phyloP scores from a whole-genome alignment of 2,329 filamentous ascomycete genomes.

The Fusarium multiceps region DNA sequence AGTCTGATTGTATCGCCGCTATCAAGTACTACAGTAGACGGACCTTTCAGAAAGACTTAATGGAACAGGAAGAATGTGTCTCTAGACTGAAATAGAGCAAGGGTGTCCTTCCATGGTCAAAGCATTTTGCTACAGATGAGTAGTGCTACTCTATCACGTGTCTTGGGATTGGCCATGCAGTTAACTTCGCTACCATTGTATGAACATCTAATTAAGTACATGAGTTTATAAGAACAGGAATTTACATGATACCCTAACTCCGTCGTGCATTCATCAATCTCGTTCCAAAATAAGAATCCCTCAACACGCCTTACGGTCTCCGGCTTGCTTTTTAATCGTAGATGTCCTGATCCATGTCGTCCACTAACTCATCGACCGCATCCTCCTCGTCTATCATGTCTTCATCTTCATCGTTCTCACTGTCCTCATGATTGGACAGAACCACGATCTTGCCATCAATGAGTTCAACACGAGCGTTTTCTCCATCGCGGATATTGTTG shows the following conservation, averaged over 20 bases:
- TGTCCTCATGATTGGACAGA: slow-evolving; percentile 80
- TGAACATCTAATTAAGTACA: slow-evolving; percentile 21
- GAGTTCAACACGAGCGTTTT: slow-evolving; percentile 82
- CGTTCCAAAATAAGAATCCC: slow-evolving; percentile 12
- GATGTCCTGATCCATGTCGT: slow-evolving; percentile 71
- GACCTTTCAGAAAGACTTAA: not conserved
- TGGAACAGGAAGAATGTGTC: not conserved
- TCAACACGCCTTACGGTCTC: slow-evolving; percentile 1
- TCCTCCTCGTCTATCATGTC: slow-evolving; percentile 81
- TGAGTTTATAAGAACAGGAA: slow-evolving; percentile 8
- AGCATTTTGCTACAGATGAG: not conserved
- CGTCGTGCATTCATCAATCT: slow-evolving; percentile 36
- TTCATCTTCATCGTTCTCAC: slow-evolving; percentile 70
- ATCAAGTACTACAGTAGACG: not conserved
- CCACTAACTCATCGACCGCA: slow-evolving; percentile 74
- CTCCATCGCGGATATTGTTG: slow-evolving; percentile 86
- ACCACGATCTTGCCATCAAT: slow-evolving; percentile 84
- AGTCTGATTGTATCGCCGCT: not conserved
- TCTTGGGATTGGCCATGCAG: not conserved
- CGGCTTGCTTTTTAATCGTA: slow-evolving; percentile 51
- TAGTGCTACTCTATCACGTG: not conserved
- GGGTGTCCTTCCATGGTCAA: not conserved
- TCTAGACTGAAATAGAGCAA: not conserved
- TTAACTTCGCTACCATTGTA: slow-evolving; percentile 15
- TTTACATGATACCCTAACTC: slow-evolving; percentile 16